These are phyloP conservation scores for Psilocybe azurescens DNA, from an alignment of 768 basidiomycete genomes.

Conservation along the genomic window DNA sequence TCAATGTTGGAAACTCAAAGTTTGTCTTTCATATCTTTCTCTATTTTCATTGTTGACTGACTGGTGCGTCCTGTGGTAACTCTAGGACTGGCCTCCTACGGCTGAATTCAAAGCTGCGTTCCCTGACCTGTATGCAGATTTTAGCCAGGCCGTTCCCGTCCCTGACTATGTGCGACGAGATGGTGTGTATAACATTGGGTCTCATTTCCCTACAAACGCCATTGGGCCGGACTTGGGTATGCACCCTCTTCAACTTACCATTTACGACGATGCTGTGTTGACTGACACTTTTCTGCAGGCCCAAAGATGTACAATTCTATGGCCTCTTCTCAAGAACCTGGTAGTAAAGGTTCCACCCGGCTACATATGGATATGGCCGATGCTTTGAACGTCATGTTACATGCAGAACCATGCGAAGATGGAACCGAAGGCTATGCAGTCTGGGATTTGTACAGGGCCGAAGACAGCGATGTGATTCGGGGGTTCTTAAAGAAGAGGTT, in stretches of 20 bases:
- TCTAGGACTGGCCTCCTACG: constrained; percentile 91
- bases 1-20: constrained; percentile 81
- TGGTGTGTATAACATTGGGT: constrained; percentile 86
- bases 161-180: constrained; percentile 92
- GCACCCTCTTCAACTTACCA: constrained; percentile 20
- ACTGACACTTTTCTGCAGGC: constrained; percentile 46
- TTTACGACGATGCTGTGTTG: not conserved
- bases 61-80: not conserved
- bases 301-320: constrained; percentile 97
- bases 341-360: constrained; percentile 84
- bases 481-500: constrained; percentile 73
- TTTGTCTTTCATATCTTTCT: constrained; percentile 23
- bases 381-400: constrained; percentile 91
- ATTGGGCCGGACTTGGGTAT: constrained; percentile 81
- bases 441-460: constrained; percentile 89
- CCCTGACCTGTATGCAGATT: constrained; percentile 88
- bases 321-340: constrained; percentile 65
- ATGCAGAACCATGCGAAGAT: constrained; percentile 59
- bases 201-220: constrained; percentile 85
- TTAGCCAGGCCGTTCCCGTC: constrained; percentile 81
- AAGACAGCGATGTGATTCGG: constrained; percentile 82
- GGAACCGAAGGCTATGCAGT: constrained; percentile 81
- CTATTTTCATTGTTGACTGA: not conserved
- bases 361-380: constrained; percentile 96
- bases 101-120: constrained; percentile 84